Conservation (phyloP, 2,329 filamentous ascomycete species). For the Fusarium austroafricanum region DNA sequence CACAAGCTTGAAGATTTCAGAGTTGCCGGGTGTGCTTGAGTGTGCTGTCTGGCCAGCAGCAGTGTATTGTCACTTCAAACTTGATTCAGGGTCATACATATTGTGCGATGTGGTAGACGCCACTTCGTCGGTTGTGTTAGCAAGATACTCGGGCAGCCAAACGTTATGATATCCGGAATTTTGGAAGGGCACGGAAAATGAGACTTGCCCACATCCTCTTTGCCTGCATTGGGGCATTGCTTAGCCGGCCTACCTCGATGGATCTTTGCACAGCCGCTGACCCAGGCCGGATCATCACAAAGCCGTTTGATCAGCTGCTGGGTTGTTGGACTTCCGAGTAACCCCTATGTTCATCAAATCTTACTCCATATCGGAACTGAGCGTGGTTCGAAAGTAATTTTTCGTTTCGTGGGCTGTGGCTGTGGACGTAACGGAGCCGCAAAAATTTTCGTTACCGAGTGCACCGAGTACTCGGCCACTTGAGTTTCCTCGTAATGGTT, state of each 20-base stretch:
- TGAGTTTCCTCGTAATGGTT: not conserved
- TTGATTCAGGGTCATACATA: conserved; percentile 1
- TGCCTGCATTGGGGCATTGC: conserved; percentile 1
- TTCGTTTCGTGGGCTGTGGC: not conserved
- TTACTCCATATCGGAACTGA: not conserved
- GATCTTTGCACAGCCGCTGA: not conserved
- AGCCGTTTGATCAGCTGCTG: not conserved
- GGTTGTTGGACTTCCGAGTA: not conserved
- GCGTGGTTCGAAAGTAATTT: not conserved
- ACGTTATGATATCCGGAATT: not conserved
- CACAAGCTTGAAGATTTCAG: not conserved
- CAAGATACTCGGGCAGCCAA: not conserved
- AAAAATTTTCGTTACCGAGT: not conserved
- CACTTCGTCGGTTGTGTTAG: conserved; percentile 1
- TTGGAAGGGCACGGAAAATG: not conserved
- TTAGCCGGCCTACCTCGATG: conserved; percentile 4
- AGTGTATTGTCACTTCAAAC: conserved; percentile 11
- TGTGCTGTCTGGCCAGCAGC: not conserved
- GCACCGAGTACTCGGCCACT: not conserved
- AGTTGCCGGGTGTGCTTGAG: not conserved
- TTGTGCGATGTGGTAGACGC: conserved; percentile 7
- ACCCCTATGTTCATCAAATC: not conserved
- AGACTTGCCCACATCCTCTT: not conserved
- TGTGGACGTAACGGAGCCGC: not conserved
- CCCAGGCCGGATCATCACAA: not conserved